A percentile compares a stretch with the other conserved stretches of the same genome.
phyloP scores from a whole-genome alignment of 306 rosid species.

The Malus asiatica region DNA sequence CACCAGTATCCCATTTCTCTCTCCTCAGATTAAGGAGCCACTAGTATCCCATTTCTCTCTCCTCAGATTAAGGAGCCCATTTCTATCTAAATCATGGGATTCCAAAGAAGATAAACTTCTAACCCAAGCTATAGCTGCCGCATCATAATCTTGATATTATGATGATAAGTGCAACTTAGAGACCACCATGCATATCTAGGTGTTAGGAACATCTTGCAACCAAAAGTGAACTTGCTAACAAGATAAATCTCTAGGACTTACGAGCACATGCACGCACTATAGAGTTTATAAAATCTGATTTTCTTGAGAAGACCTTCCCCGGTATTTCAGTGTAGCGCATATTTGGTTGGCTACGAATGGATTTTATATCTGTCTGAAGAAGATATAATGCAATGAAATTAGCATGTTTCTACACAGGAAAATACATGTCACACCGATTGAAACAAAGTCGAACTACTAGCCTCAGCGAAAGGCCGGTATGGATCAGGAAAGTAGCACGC shows the following conservation, averaged over 20 bases:
- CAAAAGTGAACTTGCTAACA: conserved; percentile 17
- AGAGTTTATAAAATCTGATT: conserved; percentile 69
- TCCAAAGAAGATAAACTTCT: too few species aligned
- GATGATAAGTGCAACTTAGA: too few species aligned
- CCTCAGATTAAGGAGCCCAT: too few species aligned
- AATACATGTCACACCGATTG: conserved; percentile 9
- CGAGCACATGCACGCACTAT: conserved; percentile 97
- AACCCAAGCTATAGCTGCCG: too few species aligned
- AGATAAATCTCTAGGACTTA: conserved; percentile 40
- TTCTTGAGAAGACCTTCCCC: conserved; percentile 75
- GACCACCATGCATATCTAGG: too few species aligned
- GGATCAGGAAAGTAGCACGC: conserved; percentile 88
- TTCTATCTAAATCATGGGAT: too few species aligned
- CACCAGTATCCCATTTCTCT: too few species aligned
- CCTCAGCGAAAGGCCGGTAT: conserved; percentile 68
- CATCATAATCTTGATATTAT: too few species aligned
- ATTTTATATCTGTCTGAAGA: conserved; percentile 85
- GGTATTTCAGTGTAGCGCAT: conserved; percentile 59
- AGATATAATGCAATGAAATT: conserved; percentile 17
- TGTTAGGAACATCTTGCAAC: too few species aligned
- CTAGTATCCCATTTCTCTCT: too few species aligned
- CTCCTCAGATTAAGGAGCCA: too few species aligned
- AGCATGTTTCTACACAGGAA: conserved; percentile 5
- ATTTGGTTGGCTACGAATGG: conserved; percentile 75
- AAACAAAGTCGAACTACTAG: conserved; percentile 14